These are phyloP conservation scores for Chlorella vulgaris DNA, from an alignment of 139 green algal species.

Conservation along the genomic window DNA sequence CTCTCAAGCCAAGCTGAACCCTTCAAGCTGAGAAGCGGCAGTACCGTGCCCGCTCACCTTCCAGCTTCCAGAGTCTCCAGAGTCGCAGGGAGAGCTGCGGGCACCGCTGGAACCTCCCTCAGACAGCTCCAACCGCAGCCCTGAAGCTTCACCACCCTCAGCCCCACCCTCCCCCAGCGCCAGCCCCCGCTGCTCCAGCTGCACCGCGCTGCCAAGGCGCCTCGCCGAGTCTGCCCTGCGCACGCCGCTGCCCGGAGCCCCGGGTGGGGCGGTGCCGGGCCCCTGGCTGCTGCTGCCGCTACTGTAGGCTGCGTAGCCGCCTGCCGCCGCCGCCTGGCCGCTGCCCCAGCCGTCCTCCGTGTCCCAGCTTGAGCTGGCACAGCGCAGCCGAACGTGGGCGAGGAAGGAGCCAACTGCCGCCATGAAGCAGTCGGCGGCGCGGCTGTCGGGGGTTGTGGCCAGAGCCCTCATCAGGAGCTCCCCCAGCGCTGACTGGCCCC, in stretches of 20 bases:
- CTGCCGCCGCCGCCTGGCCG: conserved; percentile 3
- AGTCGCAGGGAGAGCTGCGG: background rate
- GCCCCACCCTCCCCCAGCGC: background rate
- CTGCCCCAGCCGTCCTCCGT: background rate
- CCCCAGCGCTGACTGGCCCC: conserved; percentile 9
- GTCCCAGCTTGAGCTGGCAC: background rate
- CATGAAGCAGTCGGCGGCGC: conserved; percentile 34
- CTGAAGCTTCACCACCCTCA: conserved; percentile 1
- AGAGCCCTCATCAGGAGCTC: conserved; percentile 36
- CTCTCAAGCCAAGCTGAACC: too few species aligned
- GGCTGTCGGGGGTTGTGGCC: conserved; percentile 22
- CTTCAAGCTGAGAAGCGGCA: too few species aligned
- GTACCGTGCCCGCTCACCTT: background rate
- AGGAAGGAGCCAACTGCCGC: conserved; percentile 24
- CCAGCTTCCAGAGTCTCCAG: background rate
- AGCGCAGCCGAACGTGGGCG: conserved; percentile 22
- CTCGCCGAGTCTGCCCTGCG: background rate
- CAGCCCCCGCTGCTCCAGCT: too few species aligned
- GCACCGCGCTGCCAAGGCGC: background rate
- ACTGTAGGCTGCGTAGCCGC: background rate
- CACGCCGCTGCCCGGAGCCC: background rate
- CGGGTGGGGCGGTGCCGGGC: background rate
- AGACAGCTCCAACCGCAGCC: background rate
- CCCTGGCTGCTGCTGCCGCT: conserved; percentile 4
- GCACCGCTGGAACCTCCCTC: background rate